Conservation (phyloP, 2,329 filamentous ascomycete genomes). For the Cladosporium sphaerospermum region DNA sequence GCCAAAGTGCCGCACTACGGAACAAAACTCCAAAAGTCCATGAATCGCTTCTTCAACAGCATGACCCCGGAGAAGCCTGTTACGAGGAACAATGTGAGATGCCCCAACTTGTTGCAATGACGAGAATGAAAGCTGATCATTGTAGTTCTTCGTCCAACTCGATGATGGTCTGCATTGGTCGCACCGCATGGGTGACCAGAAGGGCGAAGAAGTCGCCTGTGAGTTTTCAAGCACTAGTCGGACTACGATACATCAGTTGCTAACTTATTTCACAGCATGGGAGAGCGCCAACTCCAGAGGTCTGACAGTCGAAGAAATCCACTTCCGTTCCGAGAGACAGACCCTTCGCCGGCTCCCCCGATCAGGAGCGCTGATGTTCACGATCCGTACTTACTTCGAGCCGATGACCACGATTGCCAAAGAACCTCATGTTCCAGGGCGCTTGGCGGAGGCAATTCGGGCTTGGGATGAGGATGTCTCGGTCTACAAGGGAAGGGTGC, state of each 20-base stretch:
- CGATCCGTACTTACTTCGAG: constrained; percentile 7
- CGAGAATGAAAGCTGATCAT: not conserved
- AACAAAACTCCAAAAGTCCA: constrained; percentile 6
- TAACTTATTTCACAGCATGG: not conserved
- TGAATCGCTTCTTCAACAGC: constrained; percentile 10
- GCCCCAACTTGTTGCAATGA: not conserved
- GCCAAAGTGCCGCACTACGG: constrained; percentile 8
- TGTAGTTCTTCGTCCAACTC: constrained; percentile 5
- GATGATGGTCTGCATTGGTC: constrained; percentile 8
- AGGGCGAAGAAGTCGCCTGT: constrained; percentile 3
- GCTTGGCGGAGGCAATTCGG: constrained; percentile 4
- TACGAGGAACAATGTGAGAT: constrained; percentile 4
- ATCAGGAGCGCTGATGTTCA: constrained; percentile 5
- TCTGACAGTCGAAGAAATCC: constrained; percentile 3
- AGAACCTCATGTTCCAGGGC: constrained; percentile 5
- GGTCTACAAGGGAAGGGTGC: constrained; percentile 1
- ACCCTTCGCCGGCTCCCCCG: constrained; percentile 3
- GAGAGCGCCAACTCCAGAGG: constrained; percentile 3
- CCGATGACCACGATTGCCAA: not conserved
- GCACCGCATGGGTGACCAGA: constrained; percentile 7
- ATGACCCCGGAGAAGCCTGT: constrained; percentile 8
- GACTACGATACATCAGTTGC: not conserved
- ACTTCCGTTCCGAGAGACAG: constrained; percentile 8
- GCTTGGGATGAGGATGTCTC: constrained; percentile 4
- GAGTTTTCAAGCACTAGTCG: not conserved